Evolutionary conservation across 352 stramenopile species (phyloP).

Genomic region (Globisporangium rhizosaccharum): DNA sequence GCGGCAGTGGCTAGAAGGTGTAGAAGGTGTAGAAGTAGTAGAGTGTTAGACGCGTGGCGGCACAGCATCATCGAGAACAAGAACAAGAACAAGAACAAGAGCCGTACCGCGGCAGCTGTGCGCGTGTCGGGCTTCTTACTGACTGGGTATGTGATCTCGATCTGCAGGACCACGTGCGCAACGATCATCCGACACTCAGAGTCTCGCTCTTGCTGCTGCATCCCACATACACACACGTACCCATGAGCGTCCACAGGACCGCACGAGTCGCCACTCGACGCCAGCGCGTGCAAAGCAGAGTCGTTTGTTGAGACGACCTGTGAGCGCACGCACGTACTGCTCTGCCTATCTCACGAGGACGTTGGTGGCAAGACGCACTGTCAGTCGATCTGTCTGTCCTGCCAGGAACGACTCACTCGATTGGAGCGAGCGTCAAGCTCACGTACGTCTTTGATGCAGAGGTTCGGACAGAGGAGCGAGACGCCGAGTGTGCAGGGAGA

Average conservation of each 20-base stretch:
- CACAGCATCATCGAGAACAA: not conserved
- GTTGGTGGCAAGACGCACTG: not conserved
- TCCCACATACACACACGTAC: slow-evolving; percentile 9
- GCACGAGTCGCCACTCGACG: slow-evolving; percentile 56
- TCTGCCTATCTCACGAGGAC: slow-evolving; percentile 31
- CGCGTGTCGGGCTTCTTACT: slow-evolving; percentile 10
- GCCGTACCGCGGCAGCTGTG: not conserved
- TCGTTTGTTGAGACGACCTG: slow-evolving; percentile 53
- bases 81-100: no score
- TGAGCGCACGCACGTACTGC: slow-evolving; percentile 59
- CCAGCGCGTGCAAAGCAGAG: slow-evolving; percentile 48
- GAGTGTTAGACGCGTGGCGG: not conserved
- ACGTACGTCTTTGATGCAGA: slow-evolving; percentile 69
- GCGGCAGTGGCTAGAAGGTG: not conserved
- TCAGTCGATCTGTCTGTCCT: not conserved
- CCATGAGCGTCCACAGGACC: slow-evolving; percentile 56
- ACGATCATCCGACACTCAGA: not conserved
- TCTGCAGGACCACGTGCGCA: slow-evolving; percentile 12
- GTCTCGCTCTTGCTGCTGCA: not conserved
- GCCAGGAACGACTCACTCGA: no score
- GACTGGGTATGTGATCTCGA: slow-evolving; percentile 61
- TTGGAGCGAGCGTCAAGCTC: not conserved
- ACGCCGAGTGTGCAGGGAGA: slow-evolving; percentile 60
- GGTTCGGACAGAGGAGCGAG: slow-evolving; percentile 62
- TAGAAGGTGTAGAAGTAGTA: not conserved